Base-by-base conservation (phyloP, 371 early-diverging fungal genomes). In the Mortierella sp. region DNA sequence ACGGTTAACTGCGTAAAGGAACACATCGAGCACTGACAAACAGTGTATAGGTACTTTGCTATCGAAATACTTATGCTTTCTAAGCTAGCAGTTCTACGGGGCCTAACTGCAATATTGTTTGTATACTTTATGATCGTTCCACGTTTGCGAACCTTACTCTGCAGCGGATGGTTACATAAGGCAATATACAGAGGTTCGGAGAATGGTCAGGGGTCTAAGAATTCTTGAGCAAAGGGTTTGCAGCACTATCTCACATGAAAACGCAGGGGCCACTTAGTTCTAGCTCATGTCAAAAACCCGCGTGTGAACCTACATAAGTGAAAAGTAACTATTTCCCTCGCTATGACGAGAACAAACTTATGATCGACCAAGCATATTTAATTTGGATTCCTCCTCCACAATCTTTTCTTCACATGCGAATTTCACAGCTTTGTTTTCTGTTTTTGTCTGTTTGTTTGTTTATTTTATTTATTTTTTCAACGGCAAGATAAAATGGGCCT, bases 321-420 rank as follows among this genome's bases (percentile, higher is more conserved):
- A 19, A 57, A 26, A 3, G 32, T 57, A 35, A 1, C 57, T 19
- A 34, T 57, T 15, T 54, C 29, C 29, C 31, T 56, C 43, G 6
- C 23, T 53, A 12, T 28, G 49, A 49, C 28, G 2, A 26, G 13
- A 22, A 53, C 28, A 9, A 53, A 53, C 22, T 29, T 23, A 28
- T 54, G 42, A 53, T 29, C 35, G 10, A 10, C 34, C 12, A n/a
- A n/a, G 19, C 6, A 15, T 45, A 60, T 23, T 32, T 15, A 22
- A 29, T 53, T 64, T 64, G 55, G 42, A 64, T 64, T 63, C 66
- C 62, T 47, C 61, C 72, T 72, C 72, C 72, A 72, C 72, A 66
- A 31, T 42, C 31, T 13, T 22, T 10, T 42, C 66, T 76, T 76
- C 76, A 76, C 76, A 76, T 76, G 76, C 76, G 49, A 76, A 66